Conservation (phyloP, 495 filamentous ascomycete species). For the Aspergillus kassunensis region DNA sequence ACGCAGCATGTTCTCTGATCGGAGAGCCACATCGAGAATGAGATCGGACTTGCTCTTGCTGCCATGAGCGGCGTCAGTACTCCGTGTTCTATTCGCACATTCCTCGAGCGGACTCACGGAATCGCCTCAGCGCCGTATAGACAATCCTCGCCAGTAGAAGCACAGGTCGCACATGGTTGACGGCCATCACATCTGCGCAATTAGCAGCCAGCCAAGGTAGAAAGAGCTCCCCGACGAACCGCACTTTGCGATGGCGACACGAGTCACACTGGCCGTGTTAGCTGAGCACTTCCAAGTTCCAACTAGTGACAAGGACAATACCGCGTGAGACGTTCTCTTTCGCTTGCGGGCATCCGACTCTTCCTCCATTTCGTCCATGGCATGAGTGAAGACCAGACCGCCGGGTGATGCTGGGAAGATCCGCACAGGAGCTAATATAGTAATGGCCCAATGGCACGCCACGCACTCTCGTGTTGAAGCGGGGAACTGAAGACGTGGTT, state of each 20-base stretch:
- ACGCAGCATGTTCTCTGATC: constrained; percentile 11
- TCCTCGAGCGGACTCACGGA: not conserved
- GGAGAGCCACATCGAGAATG: constrained; percentile 7
- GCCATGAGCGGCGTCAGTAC: not conserved
- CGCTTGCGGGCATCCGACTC: constrained; percentile 7
- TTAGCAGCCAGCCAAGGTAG: too few species aligned
- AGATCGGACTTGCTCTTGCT: constrained; percentile 13
- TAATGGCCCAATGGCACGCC: not conserved
- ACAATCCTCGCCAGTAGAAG: constrained; percentile 6
- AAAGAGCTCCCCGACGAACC: not conserved
- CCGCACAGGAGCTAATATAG: not conserved
- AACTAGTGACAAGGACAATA: not conserved
- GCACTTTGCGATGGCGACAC: constrained; percentile 11
- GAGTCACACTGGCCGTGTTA: constrained; percentile 7
- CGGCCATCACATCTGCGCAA: constrained; percentile 6
- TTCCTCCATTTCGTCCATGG: not conserved
- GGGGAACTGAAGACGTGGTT: not conserved
- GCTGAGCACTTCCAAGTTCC: not conserved
- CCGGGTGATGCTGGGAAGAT: not conserved
- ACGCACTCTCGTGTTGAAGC: not conserved
- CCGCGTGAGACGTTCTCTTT: constrained; percentile 11
- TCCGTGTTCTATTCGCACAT: not conserved
- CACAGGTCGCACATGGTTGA: constrained; percentile 9
- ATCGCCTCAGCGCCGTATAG: constrained; percentile 7
- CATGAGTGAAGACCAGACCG: not conserved